These are phyloP conservation scores for Rhizophagus sp. DNA, from an alignment of 192 early-diverging fungal species.

Conservation along the genomic window DNA sequence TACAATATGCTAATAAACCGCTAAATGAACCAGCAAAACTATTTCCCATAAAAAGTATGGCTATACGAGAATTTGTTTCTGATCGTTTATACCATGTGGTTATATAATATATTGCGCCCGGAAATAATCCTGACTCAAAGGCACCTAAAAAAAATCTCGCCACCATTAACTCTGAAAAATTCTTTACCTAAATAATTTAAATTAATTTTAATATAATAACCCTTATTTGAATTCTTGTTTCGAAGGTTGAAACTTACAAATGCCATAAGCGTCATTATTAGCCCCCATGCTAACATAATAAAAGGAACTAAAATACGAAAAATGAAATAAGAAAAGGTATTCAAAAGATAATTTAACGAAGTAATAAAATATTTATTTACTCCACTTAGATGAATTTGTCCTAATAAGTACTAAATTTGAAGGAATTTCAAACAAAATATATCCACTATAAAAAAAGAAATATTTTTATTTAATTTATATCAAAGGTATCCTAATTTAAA, in stretches of 20 bases:
- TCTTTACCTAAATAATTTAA: conserved; percentile 3
- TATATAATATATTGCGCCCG: conserved; percentile 57
- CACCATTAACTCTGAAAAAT: conserved; percentile 44
- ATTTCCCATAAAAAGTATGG: conserved; percentile 52
- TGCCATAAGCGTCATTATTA: conserved; percentile 54
- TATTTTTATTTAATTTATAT: background rate
- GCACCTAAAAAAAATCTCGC: conserved; percentile 63
- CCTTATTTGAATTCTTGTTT: background rate
- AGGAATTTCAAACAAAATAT: conserved; percentile 73
- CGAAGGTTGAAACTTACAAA: conserved; percentile 32
- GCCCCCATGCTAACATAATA: conserved; percentile 57
- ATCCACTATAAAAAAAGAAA: conserved; percentile 28
- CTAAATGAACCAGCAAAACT: conserved; percentile 62
- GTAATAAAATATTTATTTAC: background rate
- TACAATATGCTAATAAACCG: conserved; percentile 67
- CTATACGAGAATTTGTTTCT: conserved; percentile 56
- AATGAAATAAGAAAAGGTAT: too few relatives aligned
- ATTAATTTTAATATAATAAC: too few relatives aligned
- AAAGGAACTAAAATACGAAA: conserved; percentile 37
- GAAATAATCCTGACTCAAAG: conserved; percentile 60
- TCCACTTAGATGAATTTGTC: conserved; percentile 55
- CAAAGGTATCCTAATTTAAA: background rate
- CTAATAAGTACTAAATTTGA: conserved; percentile 66
- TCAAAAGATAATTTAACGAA: too few relatives aligned
- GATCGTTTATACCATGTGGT: conserved; percentile 58